Evolutionary conservation across 2,329 filamentous ascomycete genomes (phyloP).

Genomic region (Aquanectria penicillioides): DNA sequence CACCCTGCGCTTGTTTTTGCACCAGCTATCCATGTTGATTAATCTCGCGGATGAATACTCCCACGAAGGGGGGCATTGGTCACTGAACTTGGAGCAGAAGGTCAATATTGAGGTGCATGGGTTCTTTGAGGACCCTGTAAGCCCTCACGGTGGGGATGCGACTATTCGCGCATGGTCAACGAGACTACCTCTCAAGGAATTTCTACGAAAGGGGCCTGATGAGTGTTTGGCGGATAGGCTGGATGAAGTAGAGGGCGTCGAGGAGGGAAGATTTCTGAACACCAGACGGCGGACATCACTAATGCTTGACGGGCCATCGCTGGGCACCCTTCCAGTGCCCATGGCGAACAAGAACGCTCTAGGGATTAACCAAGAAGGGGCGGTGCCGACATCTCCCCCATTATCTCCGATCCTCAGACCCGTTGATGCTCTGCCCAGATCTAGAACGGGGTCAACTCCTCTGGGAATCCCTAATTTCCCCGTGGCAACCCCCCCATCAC

Average conservation of each 20-base stretch:
- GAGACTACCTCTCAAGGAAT: conserved; percentile 62
- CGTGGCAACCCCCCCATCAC: conserved; percentile 39
- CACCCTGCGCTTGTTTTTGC: conserved; percentile 55
- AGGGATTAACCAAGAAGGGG: conserved; percentile 45
- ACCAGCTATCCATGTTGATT: conserved; percentile 47
- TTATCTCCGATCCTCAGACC: conserved; percentile 46
- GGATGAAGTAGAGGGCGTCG: conserved; percentile 49
- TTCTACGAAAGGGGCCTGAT: conserved; percentile 65
- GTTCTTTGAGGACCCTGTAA: conserved; percentile 66
- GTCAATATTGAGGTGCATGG: conserved; percentile 67
- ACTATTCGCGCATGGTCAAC: conserved; percentile 62
- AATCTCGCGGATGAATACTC: conserved; percentile 46
- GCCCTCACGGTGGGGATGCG: conserved; percentile 38
- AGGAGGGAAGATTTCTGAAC: conserved; percentile 43
- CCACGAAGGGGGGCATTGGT: conserved; percentile 50
- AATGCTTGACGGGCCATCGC: conserved; percentile 17
- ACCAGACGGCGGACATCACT: conserved; percentile 41
- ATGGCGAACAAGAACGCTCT: conserved; percentile 42
- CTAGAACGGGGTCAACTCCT: conserved; percentile 43
- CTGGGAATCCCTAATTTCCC: conserved; percentile 25
- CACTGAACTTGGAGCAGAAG: conserved; percentile 60
- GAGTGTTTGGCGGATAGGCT: conserved; percentile 64
- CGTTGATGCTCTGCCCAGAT: conserved; percentile 33
- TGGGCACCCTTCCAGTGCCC: not conserved
- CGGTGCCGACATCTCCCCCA: conserved; percentile 34